Percentiles rank a stretch among this genome's conserved stretches.
phyloP scores from a whole-genome alignment of 2,329 filamentous ascomycete genomes.

The Nannizziopsis barbatae region DNA sequence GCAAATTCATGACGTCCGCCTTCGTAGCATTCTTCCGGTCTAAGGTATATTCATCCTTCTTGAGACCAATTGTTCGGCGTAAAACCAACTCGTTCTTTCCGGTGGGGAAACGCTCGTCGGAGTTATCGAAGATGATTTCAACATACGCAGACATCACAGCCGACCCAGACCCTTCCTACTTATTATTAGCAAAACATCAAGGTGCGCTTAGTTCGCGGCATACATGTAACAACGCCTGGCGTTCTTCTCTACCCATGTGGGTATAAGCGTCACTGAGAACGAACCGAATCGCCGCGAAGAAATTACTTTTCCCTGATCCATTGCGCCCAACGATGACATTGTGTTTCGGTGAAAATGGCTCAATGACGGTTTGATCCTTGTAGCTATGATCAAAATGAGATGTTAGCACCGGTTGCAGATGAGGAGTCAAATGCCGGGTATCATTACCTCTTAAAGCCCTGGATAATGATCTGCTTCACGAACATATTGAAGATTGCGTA shows the following conservation, averaged over 20 bases:
- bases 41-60: slow-evolving; percentile 97
- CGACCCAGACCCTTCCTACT: slow-evolving; percentile 79
- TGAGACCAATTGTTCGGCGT: slow-evolving; percentile 86
- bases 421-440: background rate
- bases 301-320: slow-evolving; percentile 98
- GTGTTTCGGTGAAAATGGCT: slow-evolving; percentile 92
- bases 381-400: slow-evolving; percentile 51
- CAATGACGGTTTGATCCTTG: slow-evolving; percentile 98
- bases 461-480: slow-evolving; percentile 99
- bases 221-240: slow-evolving; percentile 81
- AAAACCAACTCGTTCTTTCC: slow-evolving; percentile 83
- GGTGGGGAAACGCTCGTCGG: slow-evolving; percentile 87
- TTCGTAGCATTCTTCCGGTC: slow-evolving; percentile 96
- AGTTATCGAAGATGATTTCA: slow-evolving; percentile 97
- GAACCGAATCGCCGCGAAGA: slow-evolving; percentile 97
- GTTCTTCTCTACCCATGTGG: slow-evolving; percentile 89
- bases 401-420: background rate
- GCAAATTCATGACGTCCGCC: slow-evolving; percentile 82
- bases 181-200: slow-evolving; percentile 21
- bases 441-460: slow-evolving; percentile 92
- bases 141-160: slow-evolving; percentile 99
- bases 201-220: slow-evolving; percentile 15
- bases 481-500: slow-evolving; percentile 54
- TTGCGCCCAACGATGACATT: slow-evolving; percentile 99
- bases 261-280: slow-evolving; percentile 96